Percentiles rank a stretch among this genome's conserved stretches.
Conservation (phyloP, 768 basidiomycete species). For the Podaxis sp. region DNA sequence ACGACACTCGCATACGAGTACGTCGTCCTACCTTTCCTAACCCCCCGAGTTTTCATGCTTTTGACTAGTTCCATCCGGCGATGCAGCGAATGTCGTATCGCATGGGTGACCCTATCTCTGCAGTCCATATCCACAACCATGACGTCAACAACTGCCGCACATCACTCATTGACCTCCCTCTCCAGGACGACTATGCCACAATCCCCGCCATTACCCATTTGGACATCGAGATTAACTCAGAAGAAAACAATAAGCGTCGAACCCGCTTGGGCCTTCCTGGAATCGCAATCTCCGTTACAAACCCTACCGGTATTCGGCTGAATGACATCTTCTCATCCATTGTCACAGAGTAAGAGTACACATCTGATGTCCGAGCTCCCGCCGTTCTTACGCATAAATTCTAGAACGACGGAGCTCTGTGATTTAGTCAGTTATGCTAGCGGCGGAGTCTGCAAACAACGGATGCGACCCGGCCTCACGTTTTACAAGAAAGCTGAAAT, state of each 20-base stretch:
- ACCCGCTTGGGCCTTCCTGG: background rate
- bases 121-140: background rate
- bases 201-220: conserved; percentile 13
- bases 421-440: conserved; percentile 16
- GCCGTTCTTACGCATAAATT: background rate
- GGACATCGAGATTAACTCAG: conserved; percentile 10
- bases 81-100: conserved; percentile 16
- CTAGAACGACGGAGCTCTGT: conserved; percentile 16
- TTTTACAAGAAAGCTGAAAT: conserved; percentile 18
- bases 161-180: conserved; percentile 8
- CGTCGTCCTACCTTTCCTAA: background rate
- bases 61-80: conserved; percentile 18
- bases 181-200: conserved; percentile 17
- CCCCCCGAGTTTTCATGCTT: background rate
- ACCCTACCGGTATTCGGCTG: conserved; percentile 18
- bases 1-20: background rate
- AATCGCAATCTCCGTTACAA: conserved; percentile 12
- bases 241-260: background rate
- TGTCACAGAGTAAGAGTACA: conserved; percentile 15
- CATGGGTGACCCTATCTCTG: conserved; percentile 13
- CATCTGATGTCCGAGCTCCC: background rate
- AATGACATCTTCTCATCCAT: conserved; percentile 18
- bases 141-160: background rate
- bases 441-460: conserved; percentile 17
- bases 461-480: conserved; percentile 17